A percentile compares a stretch with the other conserved stretches of the same genome.
These are phyloP conservation scores for Paecilomyces variotii DNA, from an alignment of 2,329 filamentous ascomycete genomes.

Conservation along the genomic window DNA sequence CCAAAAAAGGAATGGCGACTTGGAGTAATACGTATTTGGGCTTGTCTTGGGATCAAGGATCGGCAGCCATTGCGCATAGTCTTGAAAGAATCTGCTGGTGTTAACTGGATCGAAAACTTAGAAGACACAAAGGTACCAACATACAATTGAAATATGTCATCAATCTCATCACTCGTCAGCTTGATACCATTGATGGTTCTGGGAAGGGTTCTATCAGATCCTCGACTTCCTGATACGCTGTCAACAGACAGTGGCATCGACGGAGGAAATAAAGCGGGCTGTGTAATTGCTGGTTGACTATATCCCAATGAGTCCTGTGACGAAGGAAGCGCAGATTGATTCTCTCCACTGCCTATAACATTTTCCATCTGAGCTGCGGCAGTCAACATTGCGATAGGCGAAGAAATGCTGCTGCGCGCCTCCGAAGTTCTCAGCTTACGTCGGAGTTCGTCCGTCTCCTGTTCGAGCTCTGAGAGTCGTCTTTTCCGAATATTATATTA, in stretches of 20 bases:
- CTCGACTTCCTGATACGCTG: conserved; percentile 4
- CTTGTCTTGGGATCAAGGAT: conserved; percentile 42
- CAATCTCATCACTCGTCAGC: conserved; percentile 25
- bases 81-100: conserved; percentile 25
- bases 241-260: conserved; percentile 4
- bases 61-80: conserved; percentile 31
- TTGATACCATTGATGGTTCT: conserved; percentile 23
- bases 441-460: conserved; percentile 30
- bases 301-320: conserved; percentile 12
- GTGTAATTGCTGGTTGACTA: conserved; percentile 14
- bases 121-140: not conserved
- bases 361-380: conserved; percentile 23
- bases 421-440: conserved; percentile 23
- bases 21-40: conserved; percentile 67
- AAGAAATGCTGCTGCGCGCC: conserved; percentile 10
- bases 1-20: conserved; percentile 81
- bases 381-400: conserved; percentile 21
- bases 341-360: conserved; percentile 10
- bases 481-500: conserved; percentile 10
- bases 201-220: conserved; percentile 16
- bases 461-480: conserved; percentile 30
- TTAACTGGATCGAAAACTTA: not conserved
- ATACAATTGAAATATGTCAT: conserved; percentile 31
- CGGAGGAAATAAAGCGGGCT: conserved; percentile 10
- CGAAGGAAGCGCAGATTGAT: conserved; percentile 12